Conservation (phyloP, 2,329 filamentous ascomycete genomes). For the Neurospora crassa region DNA sequence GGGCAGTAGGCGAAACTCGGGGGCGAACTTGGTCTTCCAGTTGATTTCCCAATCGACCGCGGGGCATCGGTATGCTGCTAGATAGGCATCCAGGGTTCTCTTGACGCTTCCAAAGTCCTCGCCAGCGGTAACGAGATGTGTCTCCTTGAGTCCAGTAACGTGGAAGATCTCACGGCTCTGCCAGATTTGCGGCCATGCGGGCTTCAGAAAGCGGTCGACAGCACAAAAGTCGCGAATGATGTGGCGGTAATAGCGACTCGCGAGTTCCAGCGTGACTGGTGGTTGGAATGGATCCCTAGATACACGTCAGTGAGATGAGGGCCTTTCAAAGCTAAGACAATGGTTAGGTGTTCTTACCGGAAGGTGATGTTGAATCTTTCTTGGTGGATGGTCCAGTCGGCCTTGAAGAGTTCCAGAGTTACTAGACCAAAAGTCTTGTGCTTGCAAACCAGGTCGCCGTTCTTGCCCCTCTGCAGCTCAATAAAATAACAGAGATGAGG, state of each 20-base stretch:
- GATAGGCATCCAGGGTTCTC: constrained; percentile 45
- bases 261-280: constrained; percentile 31
- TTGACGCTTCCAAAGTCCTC: constrained; percentile 44
- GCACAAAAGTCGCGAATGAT: constrained; percentile 46
- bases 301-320: constrained; percentile 1
- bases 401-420: constrained; percentile 40
- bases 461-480: constrained; percentile 36
- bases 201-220: constrained; percentile 45
- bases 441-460: constrained; percentile 37
- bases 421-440: constrained; percentile 43
- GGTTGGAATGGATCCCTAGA: constrained; percentile 23
- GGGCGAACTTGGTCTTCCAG: constrained; percentile 36
- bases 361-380: constrained; percentile 48
- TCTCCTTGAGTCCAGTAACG: constrained; percentile 41
- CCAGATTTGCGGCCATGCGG: constrained; percentile 47
- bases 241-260: constrained; percentile 43
- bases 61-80: constrained; percentile 39
- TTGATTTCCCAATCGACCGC: constrained; percentile 43
- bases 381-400: constrained; percentile 41
- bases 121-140: constrained; percentile 43
- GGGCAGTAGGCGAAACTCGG: constrained; percentile 44
- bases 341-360: constrained; percentile 29
- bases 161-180: constrained; percentile 43
- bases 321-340: constrained; percentile 1
- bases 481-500: constrained; percentile 43